Conservation (phyloP, 768 basidiomycete species). For the Russula sp. region DNA sequence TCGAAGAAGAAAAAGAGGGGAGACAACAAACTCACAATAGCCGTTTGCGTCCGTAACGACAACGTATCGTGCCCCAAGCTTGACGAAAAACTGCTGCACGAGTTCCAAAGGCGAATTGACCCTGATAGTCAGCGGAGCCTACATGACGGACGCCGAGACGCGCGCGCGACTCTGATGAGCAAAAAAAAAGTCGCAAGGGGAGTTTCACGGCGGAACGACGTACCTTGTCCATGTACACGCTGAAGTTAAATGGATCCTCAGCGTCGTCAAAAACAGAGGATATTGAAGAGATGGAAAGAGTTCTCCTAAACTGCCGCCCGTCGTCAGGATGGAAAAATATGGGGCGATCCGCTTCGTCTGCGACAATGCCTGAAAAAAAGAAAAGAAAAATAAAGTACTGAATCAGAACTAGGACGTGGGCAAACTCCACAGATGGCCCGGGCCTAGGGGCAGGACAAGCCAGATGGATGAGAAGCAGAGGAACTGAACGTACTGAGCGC, state of each 20-base stretch:
- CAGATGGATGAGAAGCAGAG: background rate
- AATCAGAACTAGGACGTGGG: background rate
- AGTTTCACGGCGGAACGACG: background rate
- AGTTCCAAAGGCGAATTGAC: constrained; percentile 87
- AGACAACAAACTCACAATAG: constrained; percentile 58
- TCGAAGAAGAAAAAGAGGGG: background rate
- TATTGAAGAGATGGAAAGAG: constrained; percentile 51
- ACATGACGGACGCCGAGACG: background rate
- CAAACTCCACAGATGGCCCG: background rate
- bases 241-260: constrained; percentile 72
- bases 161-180: too few relatives aligned
- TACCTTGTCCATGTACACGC: constrained; percentile 88
- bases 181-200: constrained; percentile 1
- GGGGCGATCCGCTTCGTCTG: constrained; percentile 62
- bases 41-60: constrained; percentile 82
- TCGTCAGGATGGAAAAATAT: constrained; percentile 60
- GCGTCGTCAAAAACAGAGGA: constrained; percentile 48
- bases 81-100: constrained; percentile 90
- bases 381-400: background rate
- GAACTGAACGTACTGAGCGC: constrained; percentile 60
- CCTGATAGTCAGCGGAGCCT: constrained; percentile 87
- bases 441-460: background rate
- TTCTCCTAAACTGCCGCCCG: constrained; percentile 34
- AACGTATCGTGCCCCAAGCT: constrained; percentile 89
- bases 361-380: constrained; percentile 60